phyloP scores from a whole-genome alignment of 805 yeast species.

The Candida nonsorbophila region DNA sequence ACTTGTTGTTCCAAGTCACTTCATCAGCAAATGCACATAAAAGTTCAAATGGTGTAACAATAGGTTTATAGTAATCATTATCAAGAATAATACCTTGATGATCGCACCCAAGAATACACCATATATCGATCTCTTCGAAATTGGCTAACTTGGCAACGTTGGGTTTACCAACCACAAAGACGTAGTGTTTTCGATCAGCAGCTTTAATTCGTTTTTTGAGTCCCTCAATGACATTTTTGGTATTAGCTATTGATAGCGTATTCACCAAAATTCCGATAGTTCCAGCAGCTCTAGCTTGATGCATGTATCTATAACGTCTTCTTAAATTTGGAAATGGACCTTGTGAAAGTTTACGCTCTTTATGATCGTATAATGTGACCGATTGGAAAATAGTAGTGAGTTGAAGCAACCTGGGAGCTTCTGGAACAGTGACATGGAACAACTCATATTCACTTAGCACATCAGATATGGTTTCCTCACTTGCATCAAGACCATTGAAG shows the following conservation, averaged over 20 bases:
- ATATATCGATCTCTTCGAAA: constrained; percentile 87
- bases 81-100: constrained; percentile 89
- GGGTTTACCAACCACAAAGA: constrained; percentile 96
- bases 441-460: constrained; percentile 43
- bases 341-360: constrained; percentile 18
- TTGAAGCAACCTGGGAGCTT: constrained; percentile 72
- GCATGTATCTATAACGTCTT: constrained; percentile 83
- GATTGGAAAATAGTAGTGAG: constrained; percentile 65
- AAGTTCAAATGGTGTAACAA: constrained; percentile 90
- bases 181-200: constrained; percentile 87
- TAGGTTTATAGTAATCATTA: constrained; percentile 84
- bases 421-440: constrained; percentile 70
- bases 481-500: constrained; percentile 9
- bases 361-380: constrained; percentile 47
- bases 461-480: constrained; percentile 20
- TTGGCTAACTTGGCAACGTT: constrained; percentile 96
- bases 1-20: constrained; percentile 86
- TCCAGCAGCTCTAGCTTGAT: constrained; percentile 83
- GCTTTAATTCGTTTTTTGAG: constrained; percentile 56
- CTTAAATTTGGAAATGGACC: constrained; percentile 78
- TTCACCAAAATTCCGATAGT: constrained; percentile 90
- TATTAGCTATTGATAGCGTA: constrained; percentile 76
- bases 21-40: constrained; percentile 73
- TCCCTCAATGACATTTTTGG: constrained; percentile 58
- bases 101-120: constrained; percentile 95